Evolutionary conservation across 2,329 filamentous ascomycete species (phyloP).

Genomic region (Ambrosiella xylebori): DNA sequence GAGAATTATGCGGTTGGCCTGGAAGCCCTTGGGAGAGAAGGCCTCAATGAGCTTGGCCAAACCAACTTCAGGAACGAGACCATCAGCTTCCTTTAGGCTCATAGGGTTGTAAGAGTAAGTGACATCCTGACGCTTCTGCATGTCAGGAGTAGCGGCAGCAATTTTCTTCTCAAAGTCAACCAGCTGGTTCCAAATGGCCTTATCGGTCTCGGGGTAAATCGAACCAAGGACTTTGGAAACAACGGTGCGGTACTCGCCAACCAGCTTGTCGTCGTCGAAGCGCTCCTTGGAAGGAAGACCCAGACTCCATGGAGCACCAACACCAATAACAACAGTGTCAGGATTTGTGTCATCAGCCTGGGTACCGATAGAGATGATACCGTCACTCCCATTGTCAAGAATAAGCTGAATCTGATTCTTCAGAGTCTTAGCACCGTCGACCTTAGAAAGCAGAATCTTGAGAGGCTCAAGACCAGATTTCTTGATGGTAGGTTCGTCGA

Average conservation of each 20-base stretch:
- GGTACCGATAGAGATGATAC: constrained; percentile 22
- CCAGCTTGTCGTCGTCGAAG: constrained; percentile 36
- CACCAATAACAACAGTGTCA: constrained; percentile 21
- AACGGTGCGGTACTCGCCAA: constrained; percentile 31
- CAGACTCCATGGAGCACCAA: constrained; percentile 30
- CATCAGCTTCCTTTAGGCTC: constrained; percentile 35
- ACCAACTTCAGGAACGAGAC: constrained; percentile 38
- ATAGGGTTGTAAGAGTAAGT: constrained; percentile 52
- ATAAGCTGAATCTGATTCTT: constrained; percentile 31
- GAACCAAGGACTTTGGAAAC: constrained; percentile 16
- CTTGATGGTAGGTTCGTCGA: constrained; percentile 41
- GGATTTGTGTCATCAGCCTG: constrained; percentile 29
- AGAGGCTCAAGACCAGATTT: constrained; percentile 39
- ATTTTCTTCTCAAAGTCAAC: constrained; percentile 45
- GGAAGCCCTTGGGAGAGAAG: constrained; percentile 20
- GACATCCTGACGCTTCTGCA: constrained; percentile 41
- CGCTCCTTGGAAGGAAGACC: constrained; percentile 46
- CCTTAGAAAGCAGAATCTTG: constrained; percentile 33
- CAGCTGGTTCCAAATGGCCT: constrained; percentile 25
- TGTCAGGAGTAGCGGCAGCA: constrained; percentile 38
- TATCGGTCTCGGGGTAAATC: constrained; percentile 21
- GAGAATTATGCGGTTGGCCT: constrained; percentile 36
- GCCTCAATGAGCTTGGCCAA: constrained; percentile 33
- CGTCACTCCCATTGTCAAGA: constrained; percentile 26
- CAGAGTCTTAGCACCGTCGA: constrained; percentile 21